Evolutionary conservation across 202 grass and related monocot genomes (phyloP).

Genomic region (Tripidium arundinaceum): DNA sequence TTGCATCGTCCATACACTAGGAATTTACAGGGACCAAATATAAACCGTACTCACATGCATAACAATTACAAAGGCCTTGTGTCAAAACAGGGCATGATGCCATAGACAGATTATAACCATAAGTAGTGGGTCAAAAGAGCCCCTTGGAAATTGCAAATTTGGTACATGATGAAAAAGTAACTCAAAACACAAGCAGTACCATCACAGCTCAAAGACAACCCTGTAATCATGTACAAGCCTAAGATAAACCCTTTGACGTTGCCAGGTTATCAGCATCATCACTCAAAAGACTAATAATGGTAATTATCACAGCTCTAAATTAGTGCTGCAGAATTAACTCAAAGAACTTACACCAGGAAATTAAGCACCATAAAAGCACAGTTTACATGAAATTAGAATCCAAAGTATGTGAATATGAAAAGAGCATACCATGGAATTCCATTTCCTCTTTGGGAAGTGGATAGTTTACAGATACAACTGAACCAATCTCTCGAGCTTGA

Average conservation of each 20-base stretch:
- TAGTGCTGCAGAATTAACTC: constrained; percentile 1
- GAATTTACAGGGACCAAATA: background rate
- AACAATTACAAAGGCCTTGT: background rate
- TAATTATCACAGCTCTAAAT: background rate
- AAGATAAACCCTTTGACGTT: background rate
- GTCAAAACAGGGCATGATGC: background rate
- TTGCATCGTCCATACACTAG: background rate
- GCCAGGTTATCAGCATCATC: background rate
- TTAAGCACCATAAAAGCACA: background rate
- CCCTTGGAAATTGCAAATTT: background rate
- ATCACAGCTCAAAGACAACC: background rate
- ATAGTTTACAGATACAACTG: constrained; percentile 78
- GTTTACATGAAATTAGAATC: background rate
- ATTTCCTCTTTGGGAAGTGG: constrained; percentile 75
- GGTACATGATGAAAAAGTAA: background rate
- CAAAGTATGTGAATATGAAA: constrained; percentile 15
- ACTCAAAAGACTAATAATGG: background rate
- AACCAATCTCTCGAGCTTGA: constrained; percentile 65
- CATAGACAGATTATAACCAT: background rate
- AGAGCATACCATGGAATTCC: constrained; percentile 63
- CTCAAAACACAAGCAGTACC: background rate
- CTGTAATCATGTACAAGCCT: background rate
- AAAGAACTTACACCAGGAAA: constrained; percentile 18
- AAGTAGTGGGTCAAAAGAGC: background rate
- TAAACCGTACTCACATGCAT: background rate